Base-by-base conservation (phyloP, 306 rosid genomes). In the Luffa aegyptiaca region DNA sequence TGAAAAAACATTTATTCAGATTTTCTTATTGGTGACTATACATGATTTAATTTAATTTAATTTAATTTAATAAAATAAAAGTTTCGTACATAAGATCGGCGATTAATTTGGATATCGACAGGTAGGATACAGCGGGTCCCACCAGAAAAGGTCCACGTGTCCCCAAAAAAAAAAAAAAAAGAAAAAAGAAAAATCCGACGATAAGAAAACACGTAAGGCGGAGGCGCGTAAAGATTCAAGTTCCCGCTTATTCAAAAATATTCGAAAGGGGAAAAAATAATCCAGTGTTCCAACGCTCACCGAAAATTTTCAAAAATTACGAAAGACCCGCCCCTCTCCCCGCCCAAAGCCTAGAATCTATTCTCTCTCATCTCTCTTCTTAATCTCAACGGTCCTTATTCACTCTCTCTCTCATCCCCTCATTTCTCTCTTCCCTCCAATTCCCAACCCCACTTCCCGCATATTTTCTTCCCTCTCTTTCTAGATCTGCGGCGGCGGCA, bases 161-260 rank as follows among this genome's bases (percentile, higher is more conserved):
- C 65, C 11, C 0, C 5, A 26, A 20, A 59, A 4, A 2, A 14
- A 62, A 4, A 8, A 26, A 58, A 1, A 10, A 62, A 3, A 3
- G 2, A 35, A 35, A 39, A 21, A 46, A 71, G 7, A 13, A 14
- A 73, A 46, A 45, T 45, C n/a, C 12, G 36, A 37, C 6, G 10
- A 66, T 17, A 16, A 36, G 7, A 17, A 68, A 17, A 0, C 45
- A 74, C 59, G 77, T 10, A 20, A 42, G 5, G 59, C 11, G 58
- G 77, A 52, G 48, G 78, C 78, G 79, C 79, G 79, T 75, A 75
- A 35, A 57, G 72, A 79, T 62, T 53, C 13, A 82, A 81, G 48
- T 84, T 87, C 93, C 89, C 90, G 88, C 93, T 77, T 56, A 80
- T 80, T 80, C 37, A 8, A 84, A 42, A 75, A 57, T 56, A 75